Evolutionary conservation across 163 green algal species (phyloP).

Genomic region (Chlamydomonas reinhardtii): DNA sequence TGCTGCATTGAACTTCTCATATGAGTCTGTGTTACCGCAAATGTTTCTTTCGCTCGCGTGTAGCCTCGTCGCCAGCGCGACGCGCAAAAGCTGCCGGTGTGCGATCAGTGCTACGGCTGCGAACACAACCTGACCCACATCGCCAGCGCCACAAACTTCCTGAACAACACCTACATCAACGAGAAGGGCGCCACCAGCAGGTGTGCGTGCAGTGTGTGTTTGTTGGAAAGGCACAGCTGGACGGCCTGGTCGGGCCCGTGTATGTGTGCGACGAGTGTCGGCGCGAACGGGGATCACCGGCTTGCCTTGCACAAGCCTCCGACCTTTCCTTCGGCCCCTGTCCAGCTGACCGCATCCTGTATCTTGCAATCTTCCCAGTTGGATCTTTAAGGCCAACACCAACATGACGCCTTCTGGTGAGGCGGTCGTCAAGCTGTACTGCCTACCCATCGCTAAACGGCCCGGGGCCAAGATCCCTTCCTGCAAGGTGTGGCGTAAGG

Average conservation of each 20-base stretch:
- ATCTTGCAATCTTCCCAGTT: no score
- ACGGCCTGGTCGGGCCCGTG: no score
- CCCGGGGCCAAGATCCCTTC: not conserved
- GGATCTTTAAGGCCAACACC: slow-evolving; percentile 56
- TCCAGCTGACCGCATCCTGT: no score
- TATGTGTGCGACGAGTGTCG: no score
- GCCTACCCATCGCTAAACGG: slow-evolving; percentile 47
- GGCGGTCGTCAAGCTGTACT: slow-evolving; percentile 61
- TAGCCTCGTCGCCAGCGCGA: no score
- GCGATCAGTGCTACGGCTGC: slow-evolving; percentile 42
- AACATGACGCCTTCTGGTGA: slow-evolving; percentile 13
- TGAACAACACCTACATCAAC: slow-evolving; percentile 49
- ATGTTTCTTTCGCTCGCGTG: no score
- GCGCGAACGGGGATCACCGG: no score
- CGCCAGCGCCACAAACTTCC: not conserved
- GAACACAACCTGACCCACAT: slow-evolving; percentile 20
- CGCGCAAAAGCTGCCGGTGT: not conserved
- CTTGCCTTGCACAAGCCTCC: no score
- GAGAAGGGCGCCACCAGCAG: slow-evolving; percentile 54
- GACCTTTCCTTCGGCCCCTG: no score
- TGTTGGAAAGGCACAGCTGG: no score
- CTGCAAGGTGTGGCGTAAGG: not conserved
- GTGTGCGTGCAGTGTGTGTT: not conserved
- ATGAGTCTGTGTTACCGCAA: no score
- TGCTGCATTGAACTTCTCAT: no score